Evolutionary conservation across 1,139 yeast species (phyloP).

Genomic region (Debaryomyces sp.): DNA sequence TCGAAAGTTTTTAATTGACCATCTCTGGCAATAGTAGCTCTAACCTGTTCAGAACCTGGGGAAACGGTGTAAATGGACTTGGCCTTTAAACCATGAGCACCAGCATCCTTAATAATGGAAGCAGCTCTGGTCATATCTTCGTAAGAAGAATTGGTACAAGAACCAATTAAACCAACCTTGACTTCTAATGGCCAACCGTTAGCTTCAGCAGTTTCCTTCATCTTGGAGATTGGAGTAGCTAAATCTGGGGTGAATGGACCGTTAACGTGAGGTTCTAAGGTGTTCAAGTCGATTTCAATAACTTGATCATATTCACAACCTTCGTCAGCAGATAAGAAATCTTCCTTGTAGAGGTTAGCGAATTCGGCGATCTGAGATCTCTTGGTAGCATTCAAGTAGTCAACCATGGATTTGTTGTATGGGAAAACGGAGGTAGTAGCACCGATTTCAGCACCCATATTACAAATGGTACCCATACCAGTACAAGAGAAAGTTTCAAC

Average conservation of each 20-base stretch:
- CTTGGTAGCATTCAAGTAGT: slow-evolving; percentile 85
- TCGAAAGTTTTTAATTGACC: slow-evolving; percentile 89
- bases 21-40: slow-evolving; percentile 98
- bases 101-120: slow-evolving; percentile 90
- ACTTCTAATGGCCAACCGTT: slow-evolving; percentile 95
- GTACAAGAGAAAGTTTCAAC: slow-evolving; percentile 95
- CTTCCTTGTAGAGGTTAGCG: slow-evolving; percentile 74
- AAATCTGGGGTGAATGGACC: slow-evolving; percentile 99
- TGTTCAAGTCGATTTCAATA: slow-evolving; percentile 91
- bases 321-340: slow-evolving; percentile 85
- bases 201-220: slow-evolving; percentile 84
- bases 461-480: slow-evolving; percentile 99
- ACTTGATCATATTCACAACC: slow-evolving; percentile 96
- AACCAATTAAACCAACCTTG: slow-evolving; percentile 95
- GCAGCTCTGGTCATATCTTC: slow-evolving; percentile 99
- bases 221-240: slow-evolving; percentile 94
- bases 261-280: slow-evolving; percentile 95
- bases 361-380: slow-evolving; percentile 83
- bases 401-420: slow-evolving; percentile 87
- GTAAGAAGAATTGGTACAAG: slow-evolving; percentile 98
- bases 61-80: slow-evolving; percentile 92
- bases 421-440: slow-evolving; percentile 99
- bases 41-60: slow-evolving; percentile 99
- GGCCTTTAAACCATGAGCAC: slow-evolving; percentile 84
- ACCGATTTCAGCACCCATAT: slow-evolving; percentile 99